Evolutionary conservation across 1,284 basidiomycete species (phyloP).

Genomic region (Puccinia triticina): DNA sequence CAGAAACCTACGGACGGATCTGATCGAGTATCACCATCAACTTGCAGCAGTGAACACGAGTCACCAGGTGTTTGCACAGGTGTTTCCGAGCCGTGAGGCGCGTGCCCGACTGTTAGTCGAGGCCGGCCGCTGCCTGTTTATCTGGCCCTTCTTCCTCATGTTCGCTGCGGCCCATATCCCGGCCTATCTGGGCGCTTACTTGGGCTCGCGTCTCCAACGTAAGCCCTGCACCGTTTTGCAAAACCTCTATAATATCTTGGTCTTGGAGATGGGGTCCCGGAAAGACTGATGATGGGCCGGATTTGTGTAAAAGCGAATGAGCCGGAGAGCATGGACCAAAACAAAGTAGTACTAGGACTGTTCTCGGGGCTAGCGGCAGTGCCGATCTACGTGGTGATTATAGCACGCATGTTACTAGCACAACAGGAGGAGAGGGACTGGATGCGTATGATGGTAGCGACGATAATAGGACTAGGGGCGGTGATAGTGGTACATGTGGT

Average conservation of each 20-base stretch:
- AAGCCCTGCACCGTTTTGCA: background rate
- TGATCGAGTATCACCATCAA: constrained; percentile 23
- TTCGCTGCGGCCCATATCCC: constrained; percentile 32
- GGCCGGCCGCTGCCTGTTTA: background rate
- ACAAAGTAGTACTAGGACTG: constrained; percentile 29
- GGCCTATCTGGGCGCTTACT: constrained; percentile 30
- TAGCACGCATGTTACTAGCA: background rate
- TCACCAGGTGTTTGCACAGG: constrained; percentile 4
- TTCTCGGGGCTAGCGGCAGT: constrained; percentile 18
- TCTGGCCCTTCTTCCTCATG: constrained; percentile 33
- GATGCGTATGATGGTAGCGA: background rate
- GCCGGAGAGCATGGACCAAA: constrained; percentile 44
- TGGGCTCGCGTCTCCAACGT: constrained; percentile 45
- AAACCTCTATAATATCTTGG: no score
- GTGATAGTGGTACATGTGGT: constrained; percentile 24
- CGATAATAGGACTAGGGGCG: background rate
- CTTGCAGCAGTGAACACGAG: background rate
- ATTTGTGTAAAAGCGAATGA: constrained; percentile 22
- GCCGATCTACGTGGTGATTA: constrained; percentile 19
- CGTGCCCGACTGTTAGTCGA: background rate
- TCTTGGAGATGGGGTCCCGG: no score
- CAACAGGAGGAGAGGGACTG: background rate
- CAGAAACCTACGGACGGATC: background rate
- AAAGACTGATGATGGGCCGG: background rate
- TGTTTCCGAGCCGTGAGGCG: background rate